These are phyloP conservation scores for Penstemon barbatus DNA, from an alignment of 257 asterid genomes.

Conservation along the genomic window DNA sequence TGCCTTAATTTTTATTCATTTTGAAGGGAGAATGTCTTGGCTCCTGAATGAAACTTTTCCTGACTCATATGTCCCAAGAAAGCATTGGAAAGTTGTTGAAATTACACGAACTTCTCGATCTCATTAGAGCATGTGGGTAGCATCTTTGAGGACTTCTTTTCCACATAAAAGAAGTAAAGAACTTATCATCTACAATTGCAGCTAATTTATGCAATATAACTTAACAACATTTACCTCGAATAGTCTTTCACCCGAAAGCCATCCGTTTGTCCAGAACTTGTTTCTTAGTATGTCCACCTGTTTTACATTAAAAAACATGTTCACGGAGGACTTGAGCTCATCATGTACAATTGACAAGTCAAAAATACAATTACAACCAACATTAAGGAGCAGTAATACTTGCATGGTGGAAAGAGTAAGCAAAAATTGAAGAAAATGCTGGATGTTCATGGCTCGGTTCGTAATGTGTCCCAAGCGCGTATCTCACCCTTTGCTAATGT, in stretches of 20 bases:
- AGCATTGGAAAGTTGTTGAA: neutral
- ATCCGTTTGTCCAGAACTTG: conserved; percentile 1
- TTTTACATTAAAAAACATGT: neutral
- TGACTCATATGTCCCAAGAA: conserved; percentile 1
- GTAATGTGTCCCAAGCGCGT: neutral
- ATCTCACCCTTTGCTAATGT: neutral
- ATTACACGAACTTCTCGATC: neutral
- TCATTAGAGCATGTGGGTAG: neutral
- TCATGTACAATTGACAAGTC: too few species aligned
- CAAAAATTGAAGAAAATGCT: conserved; percentile 1
- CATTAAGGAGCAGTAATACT: neutral
- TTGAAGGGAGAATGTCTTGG: neutral
- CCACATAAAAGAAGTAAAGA: neutral
- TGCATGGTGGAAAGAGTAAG: neutral
- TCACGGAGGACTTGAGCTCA: neutral
- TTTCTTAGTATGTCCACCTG: conserved; percentile 1
- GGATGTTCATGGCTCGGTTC: neutral
- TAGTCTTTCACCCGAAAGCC: conserved; percentile 19
- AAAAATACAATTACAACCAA: neutral
- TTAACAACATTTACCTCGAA: neutral
- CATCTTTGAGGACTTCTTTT: neutral
- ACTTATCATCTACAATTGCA: neutral
- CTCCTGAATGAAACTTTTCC: neutral
- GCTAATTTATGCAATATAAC: neutral
- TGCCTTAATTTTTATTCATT: neutral